Evolutionary conservation across 208 protist genomes (phyloP), one percentile per base, ranked within the genome.

Genomic region (Lotmaria passim): DNA sequence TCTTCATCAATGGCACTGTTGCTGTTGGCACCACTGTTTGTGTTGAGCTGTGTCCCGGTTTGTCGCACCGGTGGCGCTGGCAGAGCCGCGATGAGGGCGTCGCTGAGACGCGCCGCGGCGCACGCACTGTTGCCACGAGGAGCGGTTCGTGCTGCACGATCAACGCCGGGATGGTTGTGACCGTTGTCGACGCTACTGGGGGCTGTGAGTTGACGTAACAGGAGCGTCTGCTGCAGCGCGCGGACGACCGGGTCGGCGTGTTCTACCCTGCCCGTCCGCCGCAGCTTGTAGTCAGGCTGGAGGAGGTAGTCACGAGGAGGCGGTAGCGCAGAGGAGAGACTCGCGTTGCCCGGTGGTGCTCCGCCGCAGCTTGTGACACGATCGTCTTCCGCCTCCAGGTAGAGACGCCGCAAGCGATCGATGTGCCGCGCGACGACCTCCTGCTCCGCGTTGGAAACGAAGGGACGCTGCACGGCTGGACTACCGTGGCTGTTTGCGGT

Each of bases 371-470:
- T 33, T 38, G 30, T 3, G 51, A 8, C 24, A 12, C 17, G 8
- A 24, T 4, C 24, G 21, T 24, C 30, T 17, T 65, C n/a, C n/a
- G n/a, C n/a, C 7, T 44, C 14, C 5, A 64, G 17, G 47, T 73
- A 73, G 24, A 58, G 34, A 10, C 47, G 67, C 1, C 69, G 60
- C 21, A 75, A 43, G 26, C 69, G 69, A 11, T 36, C 38, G 28
- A 75, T 68, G 52, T 75, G 69, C 60, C n/a, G 24, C 24, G 47
- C 34, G 43, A 75, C 44, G 4, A 36, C 52, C 4, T 63, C 50
- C 23, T 60, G 48, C 14, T 21, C 34, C 10, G 11, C 15, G 17
- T 10, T 34, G 24, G 12, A 24, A 12, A 24, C 21, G 24, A 3
- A 34, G 4, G 11, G 3, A 31, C 28, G 36, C 24, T 39, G 33